A percentile compares a stretch with the other conserved stretches of the same genome.
Conservation (phyloP, 208 protist genomes). For the Acanthamoeba castellanii region DNA sequence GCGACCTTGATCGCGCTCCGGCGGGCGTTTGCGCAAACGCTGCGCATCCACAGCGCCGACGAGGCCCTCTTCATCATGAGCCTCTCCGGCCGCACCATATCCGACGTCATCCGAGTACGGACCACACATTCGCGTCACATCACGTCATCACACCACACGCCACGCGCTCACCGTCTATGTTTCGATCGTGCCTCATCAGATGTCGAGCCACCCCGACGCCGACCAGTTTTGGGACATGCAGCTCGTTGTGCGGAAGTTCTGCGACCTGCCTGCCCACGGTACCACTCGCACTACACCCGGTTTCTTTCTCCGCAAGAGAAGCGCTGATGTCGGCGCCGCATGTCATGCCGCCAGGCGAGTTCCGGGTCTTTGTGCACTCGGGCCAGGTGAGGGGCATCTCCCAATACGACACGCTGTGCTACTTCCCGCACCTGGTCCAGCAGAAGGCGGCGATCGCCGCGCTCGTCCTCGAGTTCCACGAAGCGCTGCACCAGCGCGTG, state of each 20-base stretch:
- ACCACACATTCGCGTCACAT: not conserved
- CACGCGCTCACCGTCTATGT: too few species aligned
- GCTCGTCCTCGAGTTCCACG: not conserved
- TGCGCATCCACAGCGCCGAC: not conserved
- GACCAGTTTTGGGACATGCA: constrained; percentile 28
- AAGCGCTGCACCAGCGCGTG: not conserved
- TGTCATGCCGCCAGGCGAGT: constrained; percentile 4
- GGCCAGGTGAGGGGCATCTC: constrained; percentile 11
- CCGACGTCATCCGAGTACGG: not conserved
- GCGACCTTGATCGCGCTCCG: not conserved
- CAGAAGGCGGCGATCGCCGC: not conserved
- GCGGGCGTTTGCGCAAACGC: not conserved
- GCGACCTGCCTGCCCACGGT: not conserved
- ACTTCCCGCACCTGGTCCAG: not conserved
- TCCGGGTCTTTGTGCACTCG: not conserved
- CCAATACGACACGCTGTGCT: constrained; percentile 27
- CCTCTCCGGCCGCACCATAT: constrained; percentile 12
- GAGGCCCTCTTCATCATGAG: not conserved
- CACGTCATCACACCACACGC: too few species aligned
- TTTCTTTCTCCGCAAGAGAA: too few species aligned
- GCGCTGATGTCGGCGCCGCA: not conserved
- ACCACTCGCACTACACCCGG: not conserved
- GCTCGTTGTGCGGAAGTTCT: constrained; percentile 1
- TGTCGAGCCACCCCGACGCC: not conserved
- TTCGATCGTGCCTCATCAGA: not conserved